A percentile compares a stretch with the other conserved stretches of the same genome.
These are phyloP conservation scores for Malassezia sympodialis DNA, from an alignment of 1,284 basidiomycete species.

Conservation along the genomic window DNA sequence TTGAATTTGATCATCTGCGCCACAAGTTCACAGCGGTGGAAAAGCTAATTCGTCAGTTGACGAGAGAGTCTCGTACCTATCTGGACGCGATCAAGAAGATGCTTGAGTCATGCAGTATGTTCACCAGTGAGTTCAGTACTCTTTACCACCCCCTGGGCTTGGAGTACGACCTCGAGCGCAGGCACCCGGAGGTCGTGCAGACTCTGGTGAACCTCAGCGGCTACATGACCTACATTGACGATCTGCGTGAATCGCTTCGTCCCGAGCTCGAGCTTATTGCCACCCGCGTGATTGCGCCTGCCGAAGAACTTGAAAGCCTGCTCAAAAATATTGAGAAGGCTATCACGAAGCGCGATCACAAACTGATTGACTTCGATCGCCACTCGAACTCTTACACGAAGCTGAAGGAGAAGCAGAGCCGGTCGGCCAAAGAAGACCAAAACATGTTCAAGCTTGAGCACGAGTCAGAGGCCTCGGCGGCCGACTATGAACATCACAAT, in stretches of 20 bases:
- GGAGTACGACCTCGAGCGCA: conserved; percentile 70
- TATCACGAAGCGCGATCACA: conserved; percentile 91
- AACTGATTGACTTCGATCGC: conserved; percentile 90
- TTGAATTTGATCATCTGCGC: conserved; percentile 42
- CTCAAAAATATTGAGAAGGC: conserved; percentile 86
- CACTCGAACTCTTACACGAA: conserved; percentile 92
- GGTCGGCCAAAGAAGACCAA: conserved; percentile 48
- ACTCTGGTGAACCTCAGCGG: conserved; percentile 69
- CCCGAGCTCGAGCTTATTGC: conserved; percentile 95
- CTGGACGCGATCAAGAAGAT: conserved; percentile 58
- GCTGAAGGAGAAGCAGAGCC: conserved; percentile 78
- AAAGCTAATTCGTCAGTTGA: conserved; percentile 70
- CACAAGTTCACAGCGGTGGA: conserved; percentile 64
- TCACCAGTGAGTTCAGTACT: conserved; percentile 64
- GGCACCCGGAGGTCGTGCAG: conserved; percentile 65
- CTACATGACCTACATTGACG: conserved; percentile 68
- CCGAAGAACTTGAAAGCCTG: conserved; percentile 76
- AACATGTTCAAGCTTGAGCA: conserved; percentile 68
- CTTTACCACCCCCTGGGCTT: conserved; percentile 52
- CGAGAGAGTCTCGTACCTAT: conserved; percentile 83
- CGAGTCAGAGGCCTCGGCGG: conserved; percentile 87
- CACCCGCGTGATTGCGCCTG: conserved; percentile 69
- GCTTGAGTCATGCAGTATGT: conserved; percentile 66
- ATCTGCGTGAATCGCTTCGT: conserved; percentile 64
- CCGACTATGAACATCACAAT: conserved; percentile 96